A percentile compares a stretch with the other conserved stretches of the same genome.
These are phyloP conservation scores for Trichoderma sp. DNA, from an alignment of 2,329 filamentous ascomycete genomes.

Conservation along the genomic window DNA sequence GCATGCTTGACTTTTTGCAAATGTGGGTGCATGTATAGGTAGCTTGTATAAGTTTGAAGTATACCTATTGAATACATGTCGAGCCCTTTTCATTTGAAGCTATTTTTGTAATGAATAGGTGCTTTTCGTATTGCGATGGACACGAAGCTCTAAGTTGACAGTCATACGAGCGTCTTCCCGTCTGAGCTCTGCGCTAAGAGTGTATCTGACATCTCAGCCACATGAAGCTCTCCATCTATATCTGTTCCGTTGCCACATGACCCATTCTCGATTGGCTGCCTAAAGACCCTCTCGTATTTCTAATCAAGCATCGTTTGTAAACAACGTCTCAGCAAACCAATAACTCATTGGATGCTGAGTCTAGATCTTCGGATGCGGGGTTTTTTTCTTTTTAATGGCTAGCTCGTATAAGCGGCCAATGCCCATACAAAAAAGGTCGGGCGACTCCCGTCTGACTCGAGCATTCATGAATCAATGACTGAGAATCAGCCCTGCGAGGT, in stretches of 20 bases:
- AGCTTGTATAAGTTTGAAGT: too few species aligned
- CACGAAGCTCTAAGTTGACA: too few species aligned
- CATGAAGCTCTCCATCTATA: neutral
- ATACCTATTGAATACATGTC: too few species aligned
- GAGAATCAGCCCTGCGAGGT: neutral
- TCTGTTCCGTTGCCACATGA: neutral
- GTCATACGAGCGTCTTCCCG: neutral
- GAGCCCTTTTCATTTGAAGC: too few species aligned
- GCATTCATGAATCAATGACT: neutral
- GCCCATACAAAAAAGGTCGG: neutral
- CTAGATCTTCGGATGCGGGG: slow-evolving; percentile 1
- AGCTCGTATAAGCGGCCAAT: neutral
- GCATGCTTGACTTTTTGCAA: too few species aligned
- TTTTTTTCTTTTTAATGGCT: neutral
- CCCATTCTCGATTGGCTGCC: neutral
- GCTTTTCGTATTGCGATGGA: too few species aligned
- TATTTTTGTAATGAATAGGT: neutral
- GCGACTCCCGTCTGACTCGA: slow-evolving; percentile 3
- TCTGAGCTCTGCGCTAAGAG: neutral
- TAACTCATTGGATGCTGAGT: neutral
- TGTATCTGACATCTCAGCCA: neutral
- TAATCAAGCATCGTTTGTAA: neutral
- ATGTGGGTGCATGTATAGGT: too few species aligned
- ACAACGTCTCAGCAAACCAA: neutral
- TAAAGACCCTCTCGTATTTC: neutral